Evolutionary conservation across 192 early-diverging fungal genomes (phyloP).

Genomic region (Backusella macrospora): DNA sequence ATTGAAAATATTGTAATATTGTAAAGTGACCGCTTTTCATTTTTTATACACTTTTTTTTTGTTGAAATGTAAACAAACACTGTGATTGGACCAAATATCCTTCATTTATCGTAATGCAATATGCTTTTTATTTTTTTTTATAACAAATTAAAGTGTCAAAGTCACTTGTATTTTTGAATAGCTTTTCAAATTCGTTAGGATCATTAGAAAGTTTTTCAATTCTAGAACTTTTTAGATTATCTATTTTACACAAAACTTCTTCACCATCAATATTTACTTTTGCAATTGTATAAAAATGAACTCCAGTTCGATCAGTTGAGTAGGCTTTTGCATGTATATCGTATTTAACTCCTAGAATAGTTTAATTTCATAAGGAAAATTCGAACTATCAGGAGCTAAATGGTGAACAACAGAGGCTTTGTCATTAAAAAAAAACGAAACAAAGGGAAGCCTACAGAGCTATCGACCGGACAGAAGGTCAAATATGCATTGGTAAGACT

Average conservation of each 20-base stretch:
- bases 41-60: too few species aligned
- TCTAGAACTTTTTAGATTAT: background rate
- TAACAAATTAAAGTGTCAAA: background rate
- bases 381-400: too few species aligned
- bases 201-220: background rate
- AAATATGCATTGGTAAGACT: too few species aligned
- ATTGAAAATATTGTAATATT: too few species aligned
- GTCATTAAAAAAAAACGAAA: too few species aligned
- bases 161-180: background rate
- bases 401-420: too few species aligned
- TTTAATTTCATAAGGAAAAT: background rate
- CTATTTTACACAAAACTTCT: background rate
- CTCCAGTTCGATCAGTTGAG: background rate
- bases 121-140: background rate
- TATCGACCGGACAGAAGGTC: too few species aligned
- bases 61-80: too few species aligned
- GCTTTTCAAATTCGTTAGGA: background rate
- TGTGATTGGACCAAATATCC: too few species aligned
- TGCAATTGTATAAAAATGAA: background rate
- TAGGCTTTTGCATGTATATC: background rate
- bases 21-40: too few species aligned
- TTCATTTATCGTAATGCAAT: too few species aligned
- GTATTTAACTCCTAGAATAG: background rate
- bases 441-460: too few species aligned
- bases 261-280: background rate